Evolutionary conservation across 495 filamentous ascomycete species (phyloP), one percentile per base, ranked within the genome.

Genomic region (Trypethelium eluteriae): DNA sequence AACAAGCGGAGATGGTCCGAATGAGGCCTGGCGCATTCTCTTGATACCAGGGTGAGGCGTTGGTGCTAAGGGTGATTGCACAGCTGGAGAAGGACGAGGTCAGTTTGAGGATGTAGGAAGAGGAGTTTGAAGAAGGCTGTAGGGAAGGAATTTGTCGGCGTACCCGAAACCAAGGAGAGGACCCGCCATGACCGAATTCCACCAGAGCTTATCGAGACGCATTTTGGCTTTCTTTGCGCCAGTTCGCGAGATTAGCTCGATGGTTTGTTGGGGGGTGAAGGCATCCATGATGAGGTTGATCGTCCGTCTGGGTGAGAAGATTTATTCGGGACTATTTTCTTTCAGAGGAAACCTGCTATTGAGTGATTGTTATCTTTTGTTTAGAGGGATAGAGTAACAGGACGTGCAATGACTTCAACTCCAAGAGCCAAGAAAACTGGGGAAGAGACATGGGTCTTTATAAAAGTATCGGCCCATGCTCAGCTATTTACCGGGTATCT

Each of bases 21-120:
- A 88, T 81, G 41, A 87, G 73, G 1, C 85, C 84, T 0, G 82
- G 79, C 2, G 84, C 84, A 70, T 87, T 87, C 7, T 83, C 78
- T 62, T 82, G 77, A 65, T 81, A 86, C 85, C 85, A 88, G 0
- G 84, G 81, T 1, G 83, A 74, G 3, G 82, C 74, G 66, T 78
- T 82, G 34, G 81, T 82, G 62, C 78, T 80, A 18, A 87, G 74
- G 3, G 75, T 69, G 4, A 81, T 79, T 10, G 81, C 85, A 49
- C 79, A 82, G 10, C 63, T 50, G 44, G 7, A 35, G n/a, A 53
- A 56, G 38, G 25, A 25, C 0, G 25, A 25, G 1, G 34, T 56
- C n/a, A 65, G 44, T 39, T 12, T 38, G 2, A 1, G 38, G 35
- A 3, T 0, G 25, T 25, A 25, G 25, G 0, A 25, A 25, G 25